Base-by-base conservation (phyloP, 2,329 filamentous ascomycete genomes). In the Lomentospora prolificans region DNA sequence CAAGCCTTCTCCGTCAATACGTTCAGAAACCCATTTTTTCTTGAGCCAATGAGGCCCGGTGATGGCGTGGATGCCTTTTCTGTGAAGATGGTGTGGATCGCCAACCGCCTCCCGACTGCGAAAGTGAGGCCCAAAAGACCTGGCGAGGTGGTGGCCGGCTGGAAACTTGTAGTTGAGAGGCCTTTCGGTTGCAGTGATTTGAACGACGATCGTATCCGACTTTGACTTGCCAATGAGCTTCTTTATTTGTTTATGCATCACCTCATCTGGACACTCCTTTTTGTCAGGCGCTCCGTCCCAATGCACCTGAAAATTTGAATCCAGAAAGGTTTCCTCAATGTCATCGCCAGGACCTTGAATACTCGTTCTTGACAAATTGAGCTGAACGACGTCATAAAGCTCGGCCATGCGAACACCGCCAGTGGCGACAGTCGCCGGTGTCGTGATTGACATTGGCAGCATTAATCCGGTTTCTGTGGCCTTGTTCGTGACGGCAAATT, bases 321-420 rank as follows among this genome's bases (percentile, higher is more conserved):
- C 39, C n/a, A 55, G 28, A 19, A 50, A 55, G 19, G 53, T 55
- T 19, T 50, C 27, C 27, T 55, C 53, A n/a, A 14, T 19, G 19
- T 55, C 41, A 9, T 33, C 53, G 5, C 9, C 27, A 9, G 53
- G 53, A 28, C 50, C 53, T 4, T 55, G 41, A 14, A 55, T 55
- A 12, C 39, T 50, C 19, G 28, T 55, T 22, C 53, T 55, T n/a
- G 53, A 48, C 10, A 55, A 24, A 41, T 55, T 55, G 24, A 55
- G 53, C 25, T 55, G 53, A n/a, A 55, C 41, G 2, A 58, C 17
- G 25, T 62, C 60, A 46, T 59, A 62, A 25, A 62, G 57, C 27
- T 56, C 30, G n/a, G 57, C 61, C 61, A 62, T 62, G 25, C 59
- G 60, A 30, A 61, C 31, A 5, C 58, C 60, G 3, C 44, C 52